phyloP scores from a whole-genome alignment of 1,284 basidiomycete genomes.

The Heterobasidion occidentale region DNA sequence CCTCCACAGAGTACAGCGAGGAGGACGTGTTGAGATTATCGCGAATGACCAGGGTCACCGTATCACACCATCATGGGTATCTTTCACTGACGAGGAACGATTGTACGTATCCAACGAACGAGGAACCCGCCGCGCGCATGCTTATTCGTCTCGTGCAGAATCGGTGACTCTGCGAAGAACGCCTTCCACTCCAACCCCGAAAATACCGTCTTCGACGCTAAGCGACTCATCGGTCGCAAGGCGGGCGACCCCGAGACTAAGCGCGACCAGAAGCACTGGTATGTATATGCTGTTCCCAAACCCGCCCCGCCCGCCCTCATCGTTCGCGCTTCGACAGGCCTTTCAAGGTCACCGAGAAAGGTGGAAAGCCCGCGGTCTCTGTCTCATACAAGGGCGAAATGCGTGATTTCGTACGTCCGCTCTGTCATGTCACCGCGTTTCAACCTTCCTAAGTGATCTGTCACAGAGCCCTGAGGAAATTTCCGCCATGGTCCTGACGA shows the following conservation, averaged over 20 bases:
- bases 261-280: slow-evolving; percentile 82
- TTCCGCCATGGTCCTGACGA: slow-evolving; percentile 89
- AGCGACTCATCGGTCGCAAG: slow-evolving; percentile 92
- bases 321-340: slow-evolving; percentile 34
- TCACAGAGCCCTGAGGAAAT: slow-evolving; percentile 78
- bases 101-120: slow-evolving; percentile 43
- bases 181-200: slow-evolving; percentile 79
- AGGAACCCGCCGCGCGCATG: neutral
- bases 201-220: slow-evolving; percentile 97
- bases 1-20: slow-evolving; percentile 72
- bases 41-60: slow-evolving; percentile 97
- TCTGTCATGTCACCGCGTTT: neutral
- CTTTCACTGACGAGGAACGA: slow-evolving; percentile 88
- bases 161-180: slow-evolving; percentile 77
- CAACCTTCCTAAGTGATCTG: neutral
- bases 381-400: slow-evolving; percentile 83
- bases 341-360: slow-evolving; percentile 74
- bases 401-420: slow-evolving; percentile 63
- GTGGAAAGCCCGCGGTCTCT: slow-evolving; percentile 80
- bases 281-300: slow-evolving; percentile 12
- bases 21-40: slow-evolving; percentile 92
- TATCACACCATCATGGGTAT: slow-evolving; percentile 94
- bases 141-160: slow-evolving; percentile 27
- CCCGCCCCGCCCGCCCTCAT: neutral
- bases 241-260: slow-evolving; percentile 73